Percentiles rank a stretch among this genome's conserved stretches.
These are phyloP conservation scores for Sphagnum magellanicum DNA, from an alignment of 228 moss, liverwort and hornwort genomes.

Conservation along the genomic window DNA sequence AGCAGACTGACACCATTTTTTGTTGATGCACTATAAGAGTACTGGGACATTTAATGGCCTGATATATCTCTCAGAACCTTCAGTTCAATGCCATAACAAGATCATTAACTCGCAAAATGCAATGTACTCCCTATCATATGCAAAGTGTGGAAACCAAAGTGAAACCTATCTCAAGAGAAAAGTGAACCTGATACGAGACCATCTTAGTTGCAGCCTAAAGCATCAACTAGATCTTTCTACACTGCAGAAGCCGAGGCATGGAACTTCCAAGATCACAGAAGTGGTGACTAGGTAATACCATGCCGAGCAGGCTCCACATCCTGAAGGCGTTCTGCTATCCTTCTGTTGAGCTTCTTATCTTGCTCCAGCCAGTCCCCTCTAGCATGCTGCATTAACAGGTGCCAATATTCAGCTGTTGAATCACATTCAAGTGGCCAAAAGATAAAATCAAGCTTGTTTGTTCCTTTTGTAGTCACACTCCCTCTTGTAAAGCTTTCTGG, in stretches of 20 bases:
- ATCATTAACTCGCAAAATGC: no score
- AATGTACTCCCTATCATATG: no score
- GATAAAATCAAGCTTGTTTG: neutral
- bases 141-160: no score
- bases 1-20: neutral
- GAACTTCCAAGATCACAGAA: neutral
- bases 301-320: slow-evolving; percentile 83
- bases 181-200: no score
- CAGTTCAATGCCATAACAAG: no score
- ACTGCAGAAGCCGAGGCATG: neutral
- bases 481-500: no score
- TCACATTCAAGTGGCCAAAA: neutral
- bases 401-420: no score
- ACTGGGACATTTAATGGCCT: neutral
- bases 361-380: slow-evolving; percentile 96
- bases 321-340: slow-evolving; percentile 70
- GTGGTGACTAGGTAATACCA: slow-evolving; percentile 37
- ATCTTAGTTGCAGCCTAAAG: no score
- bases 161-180: no score
- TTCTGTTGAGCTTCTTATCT: slow-evolving; percentile 77
- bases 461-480: no score
- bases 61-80: no score
- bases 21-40: neutral
- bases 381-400: slow-evolving; percentile 46
- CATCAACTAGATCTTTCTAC: neutral